Conservation (phyloP, 2,329 filamentous ascomycete species). For the Trichoderma guizhouense region DNA sequence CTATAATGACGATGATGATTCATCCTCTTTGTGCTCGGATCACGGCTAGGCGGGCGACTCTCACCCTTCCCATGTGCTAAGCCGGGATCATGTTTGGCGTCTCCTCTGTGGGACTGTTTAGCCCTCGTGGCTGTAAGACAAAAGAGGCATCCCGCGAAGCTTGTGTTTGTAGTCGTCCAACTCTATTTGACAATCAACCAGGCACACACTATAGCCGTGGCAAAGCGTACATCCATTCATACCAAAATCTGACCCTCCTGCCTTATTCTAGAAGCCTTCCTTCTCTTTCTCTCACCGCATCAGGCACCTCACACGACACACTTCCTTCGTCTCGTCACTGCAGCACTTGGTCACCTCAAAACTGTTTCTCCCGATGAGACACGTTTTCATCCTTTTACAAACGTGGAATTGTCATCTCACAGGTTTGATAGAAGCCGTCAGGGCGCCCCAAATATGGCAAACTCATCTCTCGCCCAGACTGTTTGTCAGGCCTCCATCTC, state of each 20-base stretch:
- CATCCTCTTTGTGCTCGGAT: neutral
- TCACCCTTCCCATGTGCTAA: neutral
- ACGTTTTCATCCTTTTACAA: neutral
- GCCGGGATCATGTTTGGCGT: neutral
- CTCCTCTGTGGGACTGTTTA: neutral
- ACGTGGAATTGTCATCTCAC: constrained; percentile 5
- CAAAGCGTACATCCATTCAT: neutral
- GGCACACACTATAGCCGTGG: neutral
- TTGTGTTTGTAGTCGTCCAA: neutral
- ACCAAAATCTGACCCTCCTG: neutral
- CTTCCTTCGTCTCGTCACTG: neutral
- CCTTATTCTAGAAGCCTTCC: constrained; percentile 8
- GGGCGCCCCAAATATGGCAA: neutral
- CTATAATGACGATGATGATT: neutral
- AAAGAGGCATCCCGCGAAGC: constrained; percentile 1
- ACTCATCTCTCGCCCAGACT: neutral
- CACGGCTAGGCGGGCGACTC: neutral
- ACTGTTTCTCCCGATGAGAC: neutral
- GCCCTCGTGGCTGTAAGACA: neutral
- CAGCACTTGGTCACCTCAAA: neutral
- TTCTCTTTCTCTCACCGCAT: neutral
- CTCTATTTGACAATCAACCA: neutral
- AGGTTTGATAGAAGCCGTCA: neutral
- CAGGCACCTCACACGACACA: neutral
- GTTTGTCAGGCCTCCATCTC: neutral